Evolutionary conservation across 371 early-diverging fungal genomes (phyloP).

Genomic region (Batkoa obscura): DNA sequence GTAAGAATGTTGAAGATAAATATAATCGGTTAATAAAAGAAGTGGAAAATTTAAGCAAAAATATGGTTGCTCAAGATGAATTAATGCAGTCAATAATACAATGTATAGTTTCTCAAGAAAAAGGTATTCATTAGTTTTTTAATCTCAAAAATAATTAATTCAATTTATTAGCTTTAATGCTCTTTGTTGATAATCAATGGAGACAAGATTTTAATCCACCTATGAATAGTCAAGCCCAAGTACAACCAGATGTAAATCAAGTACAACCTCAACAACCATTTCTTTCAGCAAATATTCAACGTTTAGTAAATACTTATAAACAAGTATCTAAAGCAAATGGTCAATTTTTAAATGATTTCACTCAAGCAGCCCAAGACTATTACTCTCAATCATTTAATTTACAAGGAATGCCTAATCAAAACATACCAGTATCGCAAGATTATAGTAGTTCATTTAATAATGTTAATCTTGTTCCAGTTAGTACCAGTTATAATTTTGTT

Average conservation of each 20-base stretch:
- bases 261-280: background rate
- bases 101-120: constrained; percentile 21
- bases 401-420: background rate
- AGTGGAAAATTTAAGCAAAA: constrained; percentile 28
- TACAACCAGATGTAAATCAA: background rate
- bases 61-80: constrained; percentile 36
- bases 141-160: background rate
- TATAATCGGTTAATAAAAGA: constrained; percentile 35
- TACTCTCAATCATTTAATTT: background rate
- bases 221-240: background rate
- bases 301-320: background rate
- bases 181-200: background rate
- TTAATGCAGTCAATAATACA: constrained; percentile 37
- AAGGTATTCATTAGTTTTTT: constrained; percentile 8
- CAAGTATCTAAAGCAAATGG: constrained; percentile 8
- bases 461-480: background rate
- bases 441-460: background rate
- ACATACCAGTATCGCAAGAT: background rate
- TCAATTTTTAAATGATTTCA: constrained; percentile 5
- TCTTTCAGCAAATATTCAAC: background rate
- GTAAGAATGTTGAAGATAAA: constrained; percentile 12
- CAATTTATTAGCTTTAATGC: background rate
- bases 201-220: background rate
- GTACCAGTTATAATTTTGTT: too few species aligned
- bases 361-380: constrained; percentile 11